A percentile compares a stretch with the other conserved stretches of the same genome.
Evolutionary conservation across 345 rosid species (phyloP).

Genomic region (Brassica juncea): DNA sequence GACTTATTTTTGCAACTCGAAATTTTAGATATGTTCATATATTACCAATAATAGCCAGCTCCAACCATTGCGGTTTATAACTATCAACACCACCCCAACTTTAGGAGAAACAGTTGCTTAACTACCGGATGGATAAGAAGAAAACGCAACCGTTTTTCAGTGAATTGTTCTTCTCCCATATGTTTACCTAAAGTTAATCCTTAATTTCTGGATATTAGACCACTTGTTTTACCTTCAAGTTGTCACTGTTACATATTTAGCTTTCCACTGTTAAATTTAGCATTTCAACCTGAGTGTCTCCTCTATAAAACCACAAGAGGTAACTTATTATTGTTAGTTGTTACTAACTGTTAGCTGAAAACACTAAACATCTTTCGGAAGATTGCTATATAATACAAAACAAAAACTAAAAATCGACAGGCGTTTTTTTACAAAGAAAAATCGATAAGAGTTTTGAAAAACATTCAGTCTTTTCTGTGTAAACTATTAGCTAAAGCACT

Average conservation of each 20-base stretch:
- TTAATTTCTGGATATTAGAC: constrained; percentile 12
- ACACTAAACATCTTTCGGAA: not conserved
- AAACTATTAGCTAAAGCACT: not conserved
- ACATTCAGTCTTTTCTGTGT: not conserved
- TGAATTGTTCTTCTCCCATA: constrained; percentile 24
- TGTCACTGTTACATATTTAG: constrained; percentile 8
- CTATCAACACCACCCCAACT: constrained; percentile 2
- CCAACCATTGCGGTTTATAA: constrained; percentile 13
- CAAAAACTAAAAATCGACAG: not conserved
- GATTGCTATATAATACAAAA: not conserved
- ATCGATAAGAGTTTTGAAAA: not conserved
- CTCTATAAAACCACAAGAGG: not conserved
- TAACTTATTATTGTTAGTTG: not conserved
- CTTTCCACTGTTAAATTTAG: constrained; percentile 22
- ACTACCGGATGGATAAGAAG: not conserved
- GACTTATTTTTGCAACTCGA: not conserved
- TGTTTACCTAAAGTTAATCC: constrained; percentile 17
- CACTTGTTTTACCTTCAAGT: constrained; percentile 27
- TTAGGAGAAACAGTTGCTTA: not conserved
- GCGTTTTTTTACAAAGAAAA: not conserved
- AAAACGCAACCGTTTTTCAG: constrained; percentile 13
- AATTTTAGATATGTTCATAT: not conserved
- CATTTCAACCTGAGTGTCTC: not conserved
- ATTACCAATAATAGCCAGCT: constrained; percentile 12
- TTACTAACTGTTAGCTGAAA: constrained; percentile 10